phyloP scores from a whole-genome alignment of 495 filamentous ascomycete species.

The Monascus purpureus region DNA sequence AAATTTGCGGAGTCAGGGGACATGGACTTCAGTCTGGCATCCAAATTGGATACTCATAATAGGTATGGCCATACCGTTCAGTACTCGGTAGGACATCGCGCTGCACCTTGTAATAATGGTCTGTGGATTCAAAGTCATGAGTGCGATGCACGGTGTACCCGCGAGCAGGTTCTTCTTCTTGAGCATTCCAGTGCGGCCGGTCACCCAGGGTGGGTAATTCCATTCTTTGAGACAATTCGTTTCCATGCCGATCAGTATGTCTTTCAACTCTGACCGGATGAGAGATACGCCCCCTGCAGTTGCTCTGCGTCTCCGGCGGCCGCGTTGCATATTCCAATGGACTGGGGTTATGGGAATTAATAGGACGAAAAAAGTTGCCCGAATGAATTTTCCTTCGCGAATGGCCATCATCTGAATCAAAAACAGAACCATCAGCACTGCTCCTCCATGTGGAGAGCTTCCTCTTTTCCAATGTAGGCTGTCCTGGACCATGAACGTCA shows the following conservation, averaged over 20 bases:
- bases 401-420: constrained; percentile 6
- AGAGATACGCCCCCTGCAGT: constrained; percentile 4
- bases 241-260: constrained; percentile 5
- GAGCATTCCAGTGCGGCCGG: constrained; percentile 6
- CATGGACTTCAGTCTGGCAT: no score
- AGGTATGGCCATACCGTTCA: constrained; percentile 13
- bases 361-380: constrained; percentile 23
- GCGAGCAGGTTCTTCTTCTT: constrained; percentile 2
- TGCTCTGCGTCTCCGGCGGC: no score
- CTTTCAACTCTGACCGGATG: constrained; percentile 7
- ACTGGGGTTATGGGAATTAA: constrained; percentile 16
- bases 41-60: no score
- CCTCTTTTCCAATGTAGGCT: not conserved
- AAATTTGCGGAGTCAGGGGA: no score
- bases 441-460: no score
- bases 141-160: constrained; percentile 3
- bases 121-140: no score
- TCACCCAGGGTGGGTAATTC: constrained; percentile 4
- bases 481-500: constrained; percentile 5
- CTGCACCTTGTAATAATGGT: constrained; percentile 4
- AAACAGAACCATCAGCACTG: constrained; percentile 6
- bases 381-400: constrained; percentile 19
- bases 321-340: no score
- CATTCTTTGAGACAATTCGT: constrained; percentile 6
- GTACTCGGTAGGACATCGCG: constrained; percentile 1